Evolutionary conservation across 1,139 yeast species (phyloP).

Genomic region (Hyphopichia pseudoburtonii): DNA sequence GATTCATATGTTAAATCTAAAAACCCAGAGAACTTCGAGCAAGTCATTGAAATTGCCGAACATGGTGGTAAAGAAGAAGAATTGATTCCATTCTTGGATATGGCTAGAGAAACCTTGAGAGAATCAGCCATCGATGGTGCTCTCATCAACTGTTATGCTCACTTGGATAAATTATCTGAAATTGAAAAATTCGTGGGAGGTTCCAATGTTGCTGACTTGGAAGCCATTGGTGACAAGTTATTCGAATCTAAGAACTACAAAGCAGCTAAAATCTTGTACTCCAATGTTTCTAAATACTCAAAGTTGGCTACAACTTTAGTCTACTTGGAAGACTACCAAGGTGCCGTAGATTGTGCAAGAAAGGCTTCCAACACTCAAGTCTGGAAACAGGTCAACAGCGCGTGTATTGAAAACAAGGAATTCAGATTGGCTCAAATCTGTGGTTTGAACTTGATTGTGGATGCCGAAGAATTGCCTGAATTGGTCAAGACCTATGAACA

Average conservation of each 20-base stretch:
- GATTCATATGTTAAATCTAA: constrained; percentile 85
- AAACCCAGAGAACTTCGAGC: constrained; percentile 87
- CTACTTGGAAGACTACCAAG: constrained; percentile 86
- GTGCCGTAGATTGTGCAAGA: constrained; percentile 98
- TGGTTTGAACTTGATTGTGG: constrained; percentile 94
- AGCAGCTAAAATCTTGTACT: constrained; percentile 87
- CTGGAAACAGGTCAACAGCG: constrained; percentile 97
- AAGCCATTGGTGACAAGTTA: constrained; percentile 87
- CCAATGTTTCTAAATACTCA: constrained; percentile 89
- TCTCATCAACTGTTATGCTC: constrained; percentile 82
- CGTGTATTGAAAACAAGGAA: constrained; percentile 93
- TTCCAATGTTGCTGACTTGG: constrained; percentile 91
- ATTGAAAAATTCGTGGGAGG: constrained; percentile 83
- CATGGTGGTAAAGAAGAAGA: constrained; percentile 97
- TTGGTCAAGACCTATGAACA: constrained; percentile 83
- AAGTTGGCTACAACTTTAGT: constrained; percentile 95
- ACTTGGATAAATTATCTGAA: constrained; percentile 70
- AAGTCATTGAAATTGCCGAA: constrained; percentile 92
- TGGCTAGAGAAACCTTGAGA: constrained; percentile 93
- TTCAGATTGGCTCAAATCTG: constrained; percentile 97
- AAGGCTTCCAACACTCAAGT: constrained; percentile 92
- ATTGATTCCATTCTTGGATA: constrained; percentile 76
- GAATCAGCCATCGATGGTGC: constrained; percentile 95
- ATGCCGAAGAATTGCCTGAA: constrained; percentile 95
- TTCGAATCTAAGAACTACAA: constrained; percentile 81